Percentiles rank a stretch among this genome's conserved stretches.
Conservation (phyloP, 2,329 filamentous ascomycete genomes). For the Talaromyces sp. region DNA sequence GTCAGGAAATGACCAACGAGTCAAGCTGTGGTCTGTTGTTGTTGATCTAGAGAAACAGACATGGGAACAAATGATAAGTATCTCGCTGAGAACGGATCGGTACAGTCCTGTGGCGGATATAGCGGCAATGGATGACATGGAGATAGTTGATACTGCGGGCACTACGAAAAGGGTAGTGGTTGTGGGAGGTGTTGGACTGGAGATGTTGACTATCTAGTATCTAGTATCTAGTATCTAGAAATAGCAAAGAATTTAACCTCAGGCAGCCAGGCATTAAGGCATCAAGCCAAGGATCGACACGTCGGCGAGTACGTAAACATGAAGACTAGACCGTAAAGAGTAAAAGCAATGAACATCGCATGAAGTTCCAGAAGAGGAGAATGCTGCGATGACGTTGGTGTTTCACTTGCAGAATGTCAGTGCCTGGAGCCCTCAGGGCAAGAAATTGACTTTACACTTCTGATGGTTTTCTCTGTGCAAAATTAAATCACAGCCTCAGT, state of each 20-base stretch:
- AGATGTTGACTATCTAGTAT: slow-evolving; percentile 28
- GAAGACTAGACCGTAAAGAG: neutral
- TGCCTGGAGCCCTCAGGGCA: neutral
- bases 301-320: neutral
- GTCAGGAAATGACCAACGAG: slow-evolving; percentile 47
- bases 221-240: neutral
- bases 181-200: slow-evolving; percentile 51
- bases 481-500: slow-evolving; percentile 10
- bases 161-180: slow-evolving; percentile 29
- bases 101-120: slow-evolving; percentile 56
- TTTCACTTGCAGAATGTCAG: neutral
- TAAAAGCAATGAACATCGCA: neutral
- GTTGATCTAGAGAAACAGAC: slow-evolving; percentile 25
- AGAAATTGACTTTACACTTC: neutral
- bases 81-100: slow-evolving; percentile 28
- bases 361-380: neutral
- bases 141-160: neutral
- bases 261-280: neutral
- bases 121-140: slow-evolving; percentile 46
- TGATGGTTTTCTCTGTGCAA: neutral
- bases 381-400: slow-evolving; percentile 4
- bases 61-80: slow-evolving; percentile 22
- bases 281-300: neutral
- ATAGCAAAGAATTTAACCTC: neutral
- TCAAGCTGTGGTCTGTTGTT: slow-evolving; percentile 43